phyloP scores from a whole-genome alignment of 306 rosid genomes.

The Vigna angularis region DNA sequence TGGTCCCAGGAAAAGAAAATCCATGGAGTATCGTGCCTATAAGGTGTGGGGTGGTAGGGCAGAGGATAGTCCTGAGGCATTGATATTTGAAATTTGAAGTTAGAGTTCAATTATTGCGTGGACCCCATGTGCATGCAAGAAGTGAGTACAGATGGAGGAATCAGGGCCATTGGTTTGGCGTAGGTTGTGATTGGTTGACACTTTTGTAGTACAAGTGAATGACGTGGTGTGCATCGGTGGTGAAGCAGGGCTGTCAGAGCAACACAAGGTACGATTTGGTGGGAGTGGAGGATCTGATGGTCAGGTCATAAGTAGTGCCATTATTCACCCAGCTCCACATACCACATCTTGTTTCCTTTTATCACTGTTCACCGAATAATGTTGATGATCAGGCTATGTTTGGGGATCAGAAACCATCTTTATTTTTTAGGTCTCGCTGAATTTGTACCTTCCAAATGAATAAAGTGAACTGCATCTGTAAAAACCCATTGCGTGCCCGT shows the following conservation, averaged over 20 bases:
- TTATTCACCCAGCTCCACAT: background rate
- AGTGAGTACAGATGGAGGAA: conserved; percentile 40
- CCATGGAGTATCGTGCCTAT: background rate
- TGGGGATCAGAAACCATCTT: background rate
- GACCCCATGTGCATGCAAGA: conserved; percentile 24
- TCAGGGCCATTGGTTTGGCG: background rate
- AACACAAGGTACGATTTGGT: conserved; percentile 20
- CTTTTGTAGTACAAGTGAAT: background rate
- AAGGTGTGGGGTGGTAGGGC: background rate
- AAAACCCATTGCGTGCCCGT: background rate
- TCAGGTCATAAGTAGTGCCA: conserved; percentile 7
- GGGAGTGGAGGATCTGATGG: background rate
- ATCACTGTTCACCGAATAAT: background rate
- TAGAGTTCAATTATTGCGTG: conserved; percentile 39
- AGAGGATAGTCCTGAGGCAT: background rate
- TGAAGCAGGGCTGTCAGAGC: background rate
- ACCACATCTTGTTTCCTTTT: background rate
- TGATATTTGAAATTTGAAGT: conserved; percentile 16
- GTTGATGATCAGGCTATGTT: background rate
- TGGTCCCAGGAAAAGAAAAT: background rate
- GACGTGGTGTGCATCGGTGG: conserved; percentile 11
- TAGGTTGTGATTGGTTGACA: conserved; percentile 3
- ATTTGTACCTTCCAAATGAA: too few relatives aligned
- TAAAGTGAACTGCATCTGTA: too few relatives aligned
- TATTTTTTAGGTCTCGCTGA: background rate